Conservation (phyloP, 1,284 basidiomycete species). For the Malassezia japonica region DNA sequence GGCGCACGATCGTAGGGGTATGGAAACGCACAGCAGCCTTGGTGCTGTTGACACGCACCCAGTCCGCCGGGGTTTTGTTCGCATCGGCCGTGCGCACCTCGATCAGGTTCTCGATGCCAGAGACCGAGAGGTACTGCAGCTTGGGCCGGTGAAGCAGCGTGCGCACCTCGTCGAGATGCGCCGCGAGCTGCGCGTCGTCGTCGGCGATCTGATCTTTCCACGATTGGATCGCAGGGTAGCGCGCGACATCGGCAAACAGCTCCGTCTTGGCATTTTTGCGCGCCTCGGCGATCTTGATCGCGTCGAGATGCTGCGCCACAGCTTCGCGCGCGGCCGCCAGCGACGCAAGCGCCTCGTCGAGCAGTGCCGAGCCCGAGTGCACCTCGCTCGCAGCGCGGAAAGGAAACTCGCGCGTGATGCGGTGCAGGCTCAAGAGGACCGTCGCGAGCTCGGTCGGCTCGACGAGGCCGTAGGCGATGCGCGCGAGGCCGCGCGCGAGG, state of each 20-base stretch:
- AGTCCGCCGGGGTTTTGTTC: slow-evolving; percentile 64
- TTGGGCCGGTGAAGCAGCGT: slow-evolving; percentile 65
- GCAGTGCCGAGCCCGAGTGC: slow-evolving; percentile 53
- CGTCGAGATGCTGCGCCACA: slow-evolving; percentile 56
- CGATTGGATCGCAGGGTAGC: slow-evolving; percentile 61
- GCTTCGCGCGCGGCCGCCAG: slow-evolving; percentile 61
- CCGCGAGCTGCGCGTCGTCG: slow-evolving; percentile 63
- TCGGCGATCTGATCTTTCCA: slow-evolving; percentile 55
- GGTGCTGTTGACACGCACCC: slow-evolving; percentile 69
- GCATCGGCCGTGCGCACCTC: slow-evolving; percentile 62
- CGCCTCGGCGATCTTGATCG: slow-evolving; percentile 61
- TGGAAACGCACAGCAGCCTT: slow-evolving; percentile 69
- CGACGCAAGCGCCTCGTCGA: slow-evolving; percentile 63
- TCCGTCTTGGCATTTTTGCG: slow-evolving; percentile 61
- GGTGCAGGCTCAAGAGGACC: slow-evolving; percentile 66
- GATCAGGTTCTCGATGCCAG: slow-evolving; percentile 48
- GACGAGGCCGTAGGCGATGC: slow-evolving; percentile 76
- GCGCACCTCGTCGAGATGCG: slow-evolving; percentile 63
- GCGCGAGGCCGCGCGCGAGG: slow-evolving; percentile 73
- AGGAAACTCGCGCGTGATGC: slow-evolving; percentile 62
- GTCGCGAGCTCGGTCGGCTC: slow-evolving; percentile 72
- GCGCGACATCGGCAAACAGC: slow-evolving; percentile 65
- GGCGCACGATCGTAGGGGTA: slow-evolving; percentile 61
- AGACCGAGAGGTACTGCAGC: slow-evolving; percentile 63
- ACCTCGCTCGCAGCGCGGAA: slow-evolving; percentile 45